phyloP scores from a whole-genome alignment of 163 green algal species.

The Prototheca wickerhamii region DNA sequence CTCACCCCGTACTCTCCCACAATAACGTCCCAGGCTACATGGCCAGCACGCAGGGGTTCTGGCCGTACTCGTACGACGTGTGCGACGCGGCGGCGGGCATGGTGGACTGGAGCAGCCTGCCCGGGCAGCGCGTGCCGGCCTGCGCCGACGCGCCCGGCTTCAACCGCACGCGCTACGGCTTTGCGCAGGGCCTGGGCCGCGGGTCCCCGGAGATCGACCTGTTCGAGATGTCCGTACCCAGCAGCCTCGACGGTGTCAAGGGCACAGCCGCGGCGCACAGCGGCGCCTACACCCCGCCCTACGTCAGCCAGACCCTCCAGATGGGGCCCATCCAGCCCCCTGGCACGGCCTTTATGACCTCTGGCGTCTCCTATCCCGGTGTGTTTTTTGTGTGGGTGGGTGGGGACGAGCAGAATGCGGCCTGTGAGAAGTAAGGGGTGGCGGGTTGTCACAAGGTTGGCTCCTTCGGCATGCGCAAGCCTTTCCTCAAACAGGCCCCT shows the following conservation, averaged over 20 bases:
- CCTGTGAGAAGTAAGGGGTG: too few relatives aligned
- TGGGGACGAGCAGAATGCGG: too few relatives aligned
- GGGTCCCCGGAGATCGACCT: conserved; percentile 28
- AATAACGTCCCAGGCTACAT: conserved; percentile 15
- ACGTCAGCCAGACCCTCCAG: conserved; percentile 29
- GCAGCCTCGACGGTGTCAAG: conserved; percentile 1
- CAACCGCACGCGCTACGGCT: conserved; percentile 11
- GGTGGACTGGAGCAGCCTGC: conserved; percentile 5
- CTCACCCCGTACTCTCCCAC: neutral
- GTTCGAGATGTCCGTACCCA: conserved; percentile 18
- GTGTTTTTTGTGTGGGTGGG: too few relatives aligned
- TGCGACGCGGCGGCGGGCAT: conserved; percentile 13
- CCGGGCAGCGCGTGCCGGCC: conserved; percentile 3
- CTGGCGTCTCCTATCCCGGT: neutral
- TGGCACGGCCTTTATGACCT: conserved; percentile 16
- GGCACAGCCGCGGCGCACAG: neutral
- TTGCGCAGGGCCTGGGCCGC: conserved; percentile 8
- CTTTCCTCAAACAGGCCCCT: too few relatives aligned
- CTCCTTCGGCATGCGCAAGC: too few relatives aligned
- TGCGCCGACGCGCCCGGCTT: conserved; percentile 8
- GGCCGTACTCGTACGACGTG: conserved; percentile 24
- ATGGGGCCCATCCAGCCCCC: conserved; percentile 26
- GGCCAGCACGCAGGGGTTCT: conserved; percentile 16
- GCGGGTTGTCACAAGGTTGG: too few relatives aligned
- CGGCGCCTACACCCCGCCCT: neutral